Evolutionary conservation across 257 asterid species (phyloP).

Genomic region (Rhazya stricta): DNA sequence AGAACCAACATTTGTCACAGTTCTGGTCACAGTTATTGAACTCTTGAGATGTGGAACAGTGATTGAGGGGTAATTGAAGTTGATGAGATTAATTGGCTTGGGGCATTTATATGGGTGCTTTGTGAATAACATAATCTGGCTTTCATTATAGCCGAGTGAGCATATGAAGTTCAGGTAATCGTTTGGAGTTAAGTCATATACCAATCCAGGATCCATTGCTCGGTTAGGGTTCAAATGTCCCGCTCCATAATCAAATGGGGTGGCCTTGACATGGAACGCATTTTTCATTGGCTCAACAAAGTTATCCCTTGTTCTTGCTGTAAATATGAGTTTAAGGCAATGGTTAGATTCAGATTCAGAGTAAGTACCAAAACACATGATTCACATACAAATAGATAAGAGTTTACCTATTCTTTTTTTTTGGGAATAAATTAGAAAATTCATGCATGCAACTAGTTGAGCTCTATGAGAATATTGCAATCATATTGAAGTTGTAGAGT

Average conservation of each 20-base stretch:
- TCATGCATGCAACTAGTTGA: not conserved
- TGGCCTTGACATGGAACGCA: constrained; percentile 51
- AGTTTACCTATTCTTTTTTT: not conserved
- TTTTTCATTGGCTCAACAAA: constrained; percentile 41
- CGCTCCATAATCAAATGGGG: constrained; percentile 77
- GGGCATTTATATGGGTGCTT: constrained; percentile 39
- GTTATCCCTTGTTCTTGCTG: constrained; percentile 74
- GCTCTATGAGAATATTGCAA: not conserved
- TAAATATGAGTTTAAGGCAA: constrained; percentile 1
- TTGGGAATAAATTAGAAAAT: not conserved
- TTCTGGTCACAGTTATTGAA: constrained; percentile 47
- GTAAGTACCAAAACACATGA: not conserved
- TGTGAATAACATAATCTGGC: constrained; percentile 32
- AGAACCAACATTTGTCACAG: constrained; percentile 62
- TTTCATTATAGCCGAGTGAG: constrained; percentile 48
- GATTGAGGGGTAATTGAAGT: constrained; percentile 89
- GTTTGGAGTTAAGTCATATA: not conserved
- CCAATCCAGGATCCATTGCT: constrained; percentile 41
- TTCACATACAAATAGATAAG: not conserved
- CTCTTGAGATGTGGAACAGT: constrained; percentile 54
- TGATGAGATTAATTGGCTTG: constrained; percentile 29
- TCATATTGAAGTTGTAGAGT: not conserved
- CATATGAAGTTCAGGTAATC: constrained; percentile 4
- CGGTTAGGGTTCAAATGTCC: constrained; percentile 84
- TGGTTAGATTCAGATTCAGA: not conserved